Conservation (phyloP, 1,139 yeast species). For the Scheffersomyces cryptocercus region DNA sequence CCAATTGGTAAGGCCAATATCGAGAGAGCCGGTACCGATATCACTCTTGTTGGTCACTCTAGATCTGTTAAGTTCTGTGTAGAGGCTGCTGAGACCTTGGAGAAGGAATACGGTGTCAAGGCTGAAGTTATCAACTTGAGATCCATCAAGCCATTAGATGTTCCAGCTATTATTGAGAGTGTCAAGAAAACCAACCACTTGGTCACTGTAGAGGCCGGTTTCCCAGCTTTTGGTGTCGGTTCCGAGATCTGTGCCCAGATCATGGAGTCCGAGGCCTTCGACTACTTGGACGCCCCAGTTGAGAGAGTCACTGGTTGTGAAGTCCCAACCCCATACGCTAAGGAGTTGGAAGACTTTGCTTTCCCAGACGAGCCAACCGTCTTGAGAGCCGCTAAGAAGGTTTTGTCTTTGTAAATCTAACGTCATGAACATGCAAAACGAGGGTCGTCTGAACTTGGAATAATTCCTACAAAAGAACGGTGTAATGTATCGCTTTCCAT, state of each 20-base stretch:
- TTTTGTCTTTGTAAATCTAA: slow-evolving; percentile 59
- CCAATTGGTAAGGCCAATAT: slow-evolving; percentile 97
- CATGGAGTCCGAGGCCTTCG: slow-evolving; percentile 98
- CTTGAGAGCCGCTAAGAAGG: slow-evolving; percentile 88
- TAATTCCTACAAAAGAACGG: no score
- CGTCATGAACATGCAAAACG: neutral
- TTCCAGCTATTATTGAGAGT: slow-evolving; percentile 79
- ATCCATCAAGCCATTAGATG: slow-evolving; percentile 95
- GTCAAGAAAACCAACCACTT: slow-evolving; percentile 97
- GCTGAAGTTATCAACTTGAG: slow-evolving; percentile 96
- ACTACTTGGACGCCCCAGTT: slow-evolving; percentile 97
- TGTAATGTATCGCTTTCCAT: no score
- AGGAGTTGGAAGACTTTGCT: slow-evolving; percentile 95
- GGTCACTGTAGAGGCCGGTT: slow-evolving; percentile 95
- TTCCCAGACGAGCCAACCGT: slow-evolving; percentile 96
- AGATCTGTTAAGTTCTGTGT: slow-evolving; percentile 86
- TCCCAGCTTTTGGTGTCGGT: slow-evolving; percentile 98
- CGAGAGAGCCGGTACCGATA: slow-evolving; percentile 89
- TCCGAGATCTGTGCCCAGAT: slow-evolving; percentile 97
- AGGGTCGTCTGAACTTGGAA: neutral
- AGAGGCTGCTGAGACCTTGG: slow-evolving; percentile 85
- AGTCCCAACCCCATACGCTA: slow-evolving; percentile 98
- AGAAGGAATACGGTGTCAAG: slow-evolving; percentile 80
- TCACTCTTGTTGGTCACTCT: slow-evolving; percentile 87
- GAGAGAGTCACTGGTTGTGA: slow-evolving; percentile 99